Base-by-base conservation (phyloP, 2,329 filamentous ascomycete species). In the Pseudogymnoascus destructans region DNA sequence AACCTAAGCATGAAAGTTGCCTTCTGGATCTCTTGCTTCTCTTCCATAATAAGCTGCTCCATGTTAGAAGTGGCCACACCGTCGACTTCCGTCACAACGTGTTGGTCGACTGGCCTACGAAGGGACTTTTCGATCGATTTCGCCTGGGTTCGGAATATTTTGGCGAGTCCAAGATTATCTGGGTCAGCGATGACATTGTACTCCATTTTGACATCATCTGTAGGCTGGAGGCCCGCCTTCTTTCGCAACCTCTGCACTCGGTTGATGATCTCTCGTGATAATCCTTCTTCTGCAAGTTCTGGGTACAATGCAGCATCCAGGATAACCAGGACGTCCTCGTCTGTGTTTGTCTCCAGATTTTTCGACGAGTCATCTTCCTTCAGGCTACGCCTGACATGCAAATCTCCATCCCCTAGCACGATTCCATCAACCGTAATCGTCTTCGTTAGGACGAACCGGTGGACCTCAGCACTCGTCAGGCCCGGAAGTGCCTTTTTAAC, bases 171-270 rank as follows among this genome's bases (percentile, higher is more conserved):
- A 60, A 91, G 78, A 46, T 81, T 79, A 1, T 93, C 87, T 0
- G 88, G 87, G 68, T 95, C 90, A 6, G 81, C 79, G 55, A 95
- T 73, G 4, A 97, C 82, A 59, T 78, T 79, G 74, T 95, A 97
- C 71, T 95, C 87, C 87, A 98, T 95, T 74, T 86, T 88, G 62
- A 98, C 85, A 68, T 97, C 93, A 68, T 98, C 93, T 0, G 92
- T 97, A 1, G 90, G 84, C 63, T 91, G 82, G 57, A 98, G 77
- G 0, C 89, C 89, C 6, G 91, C 91, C 76, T 93, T 93, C 81
- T 98, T 98, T 64, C 93, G 84, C 62, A 97, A 77, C 64, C 88
- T 82, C 74, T 98, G 93, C 19, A 98, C 87, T 38, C 92, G 85
- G 71, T 95, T 87, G 75, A 98, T 87, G 63, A 98, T 86, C 72